A percentile compares a stretch with the other conserved stretches of the same genome.
These are phyloP conservation scores for Forsythia suspensa DNA, from an alignment of 257 asterid species.

Conservation along the genomic window DNA sequence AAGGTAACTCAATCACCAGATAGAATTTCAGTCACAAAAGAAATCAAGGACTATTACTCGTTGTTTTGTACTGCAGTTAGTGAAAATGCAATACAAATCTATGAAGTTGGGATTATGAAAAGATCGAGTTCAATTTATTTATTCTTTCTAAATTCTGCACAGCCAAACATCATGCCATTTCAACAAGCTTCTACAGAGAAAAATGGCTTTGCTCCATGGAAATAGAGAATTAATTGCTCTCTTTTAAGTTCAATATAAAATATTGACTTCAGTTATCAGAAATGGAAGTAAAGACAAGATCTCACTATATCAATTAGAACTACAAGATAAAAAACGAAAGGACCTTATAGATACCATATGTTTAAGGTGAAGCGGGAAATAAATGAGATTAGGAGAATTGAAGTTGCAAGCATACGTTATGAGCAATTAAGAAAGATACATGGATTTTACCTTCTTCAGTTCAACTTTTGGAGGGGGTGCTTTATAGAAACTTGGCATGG, in stretches of 20 bases:
- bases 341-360: neutral
- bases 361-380: neutral
- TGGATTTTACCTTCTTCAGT: conserved; percentile 64
- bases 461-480: conserved; percentile 80
- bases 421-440: neutral
- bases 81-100: neutral
- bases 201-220: neutral
- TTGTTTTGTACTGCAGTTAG: neutral
- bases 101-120: neutral
- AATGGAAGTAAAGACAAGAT: neutral
- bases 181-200: neutral
- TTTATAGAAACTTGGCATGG: conserved; percentile 90
- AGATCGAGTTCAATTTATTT: neutral
- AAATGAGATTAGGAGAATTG: neutral
- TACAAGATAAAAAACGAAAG: neutral
- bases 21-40: neutral
- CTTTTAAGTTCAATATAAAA: neutral
- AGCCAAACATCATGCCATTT: neutral
- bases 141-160: neutral
- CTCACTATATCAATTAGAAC: neutral
- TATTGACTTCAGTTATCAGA: neutral
- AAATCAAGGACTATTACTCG: neutral
- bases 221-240: neutral
- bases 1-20: neutral
- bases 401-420: neutral